Conservation (phyloP, 2,329 filamentous ascomycete genomes). For the Ceratocystis huliohia region DNA sequence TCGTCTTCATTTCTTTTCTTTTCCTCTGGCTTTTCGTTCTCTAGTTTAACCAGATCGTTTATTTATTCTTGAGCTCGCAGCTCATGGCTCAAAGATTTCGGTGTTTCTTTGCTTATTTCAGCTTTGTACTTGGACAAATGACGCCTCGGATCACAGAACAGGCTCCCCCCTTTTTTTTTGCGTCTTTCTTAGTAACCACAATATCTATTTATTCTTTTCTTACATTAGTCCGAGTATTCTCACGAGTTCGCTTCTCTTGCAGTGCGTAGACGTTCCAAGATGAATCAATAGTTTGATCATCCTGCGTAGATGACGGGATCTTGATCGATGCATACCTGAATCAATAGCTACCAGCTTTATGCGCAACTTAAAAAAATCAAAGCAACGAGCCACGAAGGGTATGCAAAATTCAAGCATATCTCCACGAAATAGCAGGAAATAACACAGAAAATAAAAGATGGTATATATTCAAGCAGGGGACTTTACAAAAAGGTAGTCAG, state of each 20-base stretch:
- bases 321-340: neutral
- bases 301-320: neutral
- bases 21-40: neutral
- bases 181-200: neutral
- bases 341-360: neutral
- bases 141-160: conserved; percentile 10
- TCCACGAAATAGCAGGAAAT: neutral
- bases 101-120: neutral
- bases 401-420: neutral
- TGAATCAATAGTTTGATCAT: neutral
- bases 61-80: neutral
- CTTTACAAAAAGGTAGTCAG: neutral
- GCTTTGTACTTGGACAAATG: neutral
- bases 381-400: neutral
- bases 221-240: neutral
- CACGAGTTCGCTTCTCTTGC: too few species aligned
- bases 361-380: neutral
- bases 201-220: neutral
- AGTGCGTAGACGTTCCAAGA: too few species aligned
- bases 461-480: conserved; percentile 5
- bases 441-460: neutral
- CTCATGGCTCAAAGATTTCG: too few species aligned
- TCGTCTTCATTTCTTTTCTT: neutral
- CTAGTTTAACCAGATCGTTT: neutral
- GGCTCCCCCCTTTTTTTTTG: neutral